Conservation (phyloP, 352 stramenopile genomes). For the Phytopythium delawarense region DNA sequence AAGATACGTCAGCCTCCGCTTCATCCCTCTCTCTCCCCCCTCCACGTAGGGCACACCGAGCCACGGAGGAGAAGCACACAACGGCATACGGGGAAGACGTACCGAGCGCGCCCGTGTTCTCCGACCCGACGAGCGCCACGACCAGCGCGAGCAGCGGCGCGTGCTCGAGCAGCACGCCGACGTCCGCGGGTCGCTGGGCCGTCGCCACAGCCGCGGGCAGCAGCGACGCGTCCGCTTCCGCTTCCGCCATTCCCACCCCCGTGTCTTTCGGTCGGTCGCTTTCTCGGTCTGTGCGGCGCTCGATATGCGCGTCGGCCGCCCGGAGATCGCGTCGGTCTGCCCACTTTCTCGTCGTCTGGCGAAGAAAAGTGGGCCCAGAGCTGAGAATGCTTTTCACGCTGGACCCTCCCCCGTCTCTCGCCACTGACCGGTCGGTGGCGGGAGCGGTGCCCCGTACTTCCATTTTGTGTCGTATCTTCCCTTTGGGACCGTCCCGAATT, state of each 20-base stretch:
- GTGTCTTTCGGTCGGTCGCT: neutral
- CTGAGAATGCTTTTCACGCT: constrained; percentile 6
- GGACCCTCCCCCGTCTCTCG: constrained; percentile 4
- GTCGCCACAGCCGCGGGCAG: constrained; percentile 2
- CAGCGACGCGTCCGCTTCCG: constrained; percentile 17
- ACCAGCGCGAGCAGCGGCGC: constrained; percentile 55
- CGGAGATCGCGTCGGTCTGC: neutral
- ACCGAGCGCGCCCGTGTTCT: constrained; percentile 53
- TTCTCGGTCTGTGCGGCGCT: neutral
- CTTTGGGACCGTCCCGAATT: neutral
- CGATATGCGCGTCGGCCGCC: neutral
- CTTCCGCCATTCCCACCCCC: constrained; percentile 12
- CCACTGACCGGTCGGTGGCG: neutral
- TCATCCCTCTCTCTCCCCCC: neutral
- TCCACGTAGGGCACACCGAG: neutral
- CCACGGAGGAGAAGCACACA: neutral
- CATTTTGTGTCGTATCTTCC: neutral
- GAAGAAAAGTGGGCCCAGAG: neutral
- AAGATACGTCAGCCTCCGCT: constrained; percentile 7
- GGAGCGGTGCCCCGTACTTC: neutral
- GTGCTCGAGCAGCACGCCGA: constrained; percentile 48
- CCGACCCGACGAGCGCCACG: constrained; percentile 56
- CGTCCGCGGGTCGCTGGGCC: constrained; percentile 6
- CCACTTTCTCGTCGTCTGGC: neutral
- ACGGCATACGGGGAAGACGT: constrained; percentile 4